Base-by-base conservation (phyloP, 2,329 filamentous ascomycete genomes). In the Diplodia scrobiculata region DNA sequence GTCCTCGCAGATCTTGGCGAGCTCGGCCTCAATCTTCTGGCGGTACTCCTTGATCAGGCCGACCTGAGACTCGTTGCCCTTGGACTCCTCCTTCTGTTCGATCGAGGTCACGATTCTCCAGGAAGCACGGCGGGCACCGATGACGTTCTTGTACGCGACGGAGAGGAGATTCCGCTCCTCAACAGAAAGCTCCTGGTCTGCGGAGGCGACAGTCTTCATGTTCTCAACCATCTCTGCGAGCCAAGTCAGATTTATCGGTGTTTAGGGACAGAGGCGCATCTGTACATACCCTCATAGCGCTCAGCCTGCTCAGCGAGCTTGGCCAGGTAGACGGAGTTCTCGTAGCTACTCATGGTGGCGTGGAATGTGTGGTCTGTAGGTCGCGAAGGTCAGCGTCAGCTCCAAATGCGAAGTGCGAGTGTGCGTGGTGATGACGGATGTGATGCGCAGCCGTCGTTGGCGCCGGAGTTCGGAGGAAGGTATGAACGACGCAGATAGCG, bases 61-160 rank as follows among this genome's bases (percentile, higher is more conserved):
- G 76, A 97, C 92, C 82, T 98, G 94, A 86, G 95, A 94, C 78
- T 96, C 92, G 73, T 90, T 92, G 79, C 94, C 94, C 89, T 97
- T 98, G 79, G 92, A 95, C 84, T 98, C 94, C 86, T 98, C 94
- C 89, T 98, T 98, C 84, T 98, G 94, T 86, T 98, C 94, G 82
- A 99, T 98, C 79, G 95, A 98, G 79, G 93, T 96, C 84, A 99
- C 96, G 83, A 99, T 98, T 84, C 94, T 89, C 94, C 94, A 99
- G 76, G 92, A 97, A 79, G 94, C 94, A 88, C 95, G 94, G 82
- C 94, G 90, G 79, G 95, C 96, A 77, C 95, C 94, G 76, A 99
- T 92, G 69, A 99, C 95, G 84, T 99, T 99, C 91, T 99, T 99
- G 90, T 99, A 99, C 80, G 94, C 94, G 77, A 98, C 95, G 72